Evolutionary conservation across 352 stramenopile species (phyloP), one percentile per base, ranked within the genome.

Genomic region (Phytophthora fragariae): DNA sequence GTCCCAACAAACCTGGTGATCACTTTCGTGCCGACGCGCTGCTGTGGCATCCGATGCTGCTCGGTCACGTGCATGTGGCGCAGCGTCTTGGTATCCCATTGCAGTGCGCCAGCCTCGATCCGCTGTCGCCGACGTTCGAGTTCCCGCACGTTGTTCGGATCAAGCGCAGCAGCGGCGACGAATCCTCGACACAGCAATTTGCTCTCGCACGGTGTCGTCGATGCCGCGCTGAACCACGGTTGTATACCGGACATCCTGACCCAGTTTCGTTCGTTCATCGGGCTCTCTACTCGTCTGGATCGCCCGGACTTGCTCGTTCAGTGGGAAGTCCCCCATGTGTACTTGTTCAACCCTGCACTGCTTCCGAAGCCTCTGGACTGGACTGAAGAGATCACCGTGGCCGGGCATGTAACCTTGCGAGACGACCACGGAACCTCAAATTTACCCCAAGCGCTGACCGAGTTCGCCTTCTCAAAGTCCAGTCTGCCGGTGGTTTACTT

Each of bases 61-160:
- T 88, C 46, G 81, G 80, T 5, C 79, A 86, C 10, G 69, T 70
- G 17, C 59, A 80, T 12, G 75, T 88, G 11, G 81, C 81, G 0
- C 58, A 86, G 57, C 76, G 81, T 9, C 79, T 88, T 9, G 81
- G 81, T 12, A 76, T 86, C 12, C 79, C 81, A 14, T 44, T 88
- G 19, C 81, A 88, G n/a, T 84, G 77, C 29, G 58, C 78, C 35
- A 80, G 79, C 35, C 57, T 76, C 11, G 59, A 74, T 12, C 76
- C 81, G 33, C 61, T 77, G 24, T 80, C 77, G 1, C 74, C 71
- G 19, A 89, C 79, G 14, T 74, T 71, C 33, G 75, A 73, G 24
- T 84, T 88, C 39, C 75, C 79, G 2, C 76, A 85, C 49, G 5
- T 70, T 68, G 12, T 33, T 24, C 33, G 56, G 21, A 7, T 50